Evolutionary conservation across 805 yeast genomes (phyloP).

Genomic region (Candida vartiovaarae): DNA sequence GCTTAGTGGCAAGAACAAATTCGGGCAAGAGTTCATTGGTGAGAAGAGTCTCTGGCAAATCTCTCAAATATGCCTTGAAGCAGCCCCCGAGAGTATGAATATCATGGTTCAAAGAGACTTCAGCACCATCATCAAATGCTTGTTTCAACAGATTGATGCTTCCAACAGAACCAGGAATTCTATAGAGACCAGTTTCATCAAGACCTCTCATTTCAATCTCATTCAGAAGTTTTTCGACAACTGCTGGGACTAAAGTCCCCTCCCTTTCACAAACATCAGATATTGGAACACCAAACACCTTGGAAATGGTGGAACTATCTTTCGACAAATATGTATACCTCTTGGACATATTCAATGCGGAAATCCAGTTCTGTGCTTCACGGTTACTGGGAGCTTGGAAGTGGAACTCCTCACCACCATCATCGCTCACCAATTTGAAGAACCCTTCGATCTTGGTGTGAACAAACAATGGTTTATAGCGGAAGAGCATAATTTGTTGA

Average conservation of each 20-base stretch:
- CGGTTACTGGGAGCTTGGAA: conserved; percentile 58
- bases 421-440: conserved; percentile 35
- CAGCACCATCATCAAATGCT: conserved; percentile 46
- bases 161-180: conserved; percentile 61
- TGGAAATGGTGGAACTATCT: conserved; percentile 33
- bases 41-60: conserved; percentile 77
- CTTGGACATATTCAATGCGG: conserved; percentile 31
- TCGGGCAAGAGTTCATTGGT: conserved; percentile 58
- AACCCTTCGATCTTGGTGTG: conserved; percentile 33
- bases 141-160: conserved; percentile 46
- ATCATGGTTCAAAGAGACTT: conserved; percentile 41
- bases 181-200: conserved; percentile 85
- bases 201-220: conserved; percentile 84
- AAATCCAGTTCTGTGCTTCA: conserved; percentile 74
- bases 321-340: conserved; percentile 36
- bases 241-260: conserved; percentile 49
- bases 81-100: conserved; percentile 85
- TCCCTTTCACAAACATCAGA: conserved; percentile 71
- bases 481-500: conserved; percentile 38
- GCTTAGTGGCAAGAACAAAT: conserved; percentile 37
- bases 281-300: conserved; percentile 84
- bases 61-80: conserved; percentile 76
- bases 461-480: conserved; percentile 29
- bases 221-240: conserved; percentile 57
- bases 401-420: conserved; percentile 44